Evolutionary conservation across 139 green algal species (phyloP), one percentile per base, ranked within the genome.

Genomic region (Chlorella sorokiniana): DNA sequence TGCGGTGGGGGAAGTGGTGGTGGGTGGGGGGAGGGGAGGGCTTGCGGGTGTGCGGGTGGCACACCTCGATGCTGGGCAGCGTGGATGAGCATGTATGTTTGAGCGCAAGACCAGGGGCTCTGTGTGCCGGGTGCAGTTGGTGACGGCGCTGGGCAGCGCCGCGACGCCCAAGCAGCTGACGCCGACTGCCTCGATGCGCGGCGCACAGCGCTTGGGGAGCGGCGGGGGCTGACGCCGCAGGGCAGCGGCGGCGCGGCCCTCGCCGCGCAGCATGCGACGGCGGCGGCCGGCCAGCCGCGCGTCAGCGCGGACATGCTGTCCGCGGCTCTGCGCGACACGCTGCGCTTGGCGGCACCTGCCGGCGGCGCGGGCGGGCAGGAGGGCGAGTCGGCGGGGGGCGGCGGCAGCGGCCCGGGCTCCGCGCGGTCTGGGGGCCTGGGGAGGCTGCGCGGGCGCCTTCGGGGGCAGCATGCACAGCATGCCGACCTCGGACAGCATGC

Each of bases 91-190:
- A n/a, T 63, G 54, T 33, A 27, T 16, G 31, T 33, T 25, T 16
- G 11, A 27, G 31, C 31, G 54, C 54, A 2, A 35, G 54, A 4
- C 18, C 54, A 33, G 54, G 54, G 25, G 9, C 2, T 14, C 62
- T n/a, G 22, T 10, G 1, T 40, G 3, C 62, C 62, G 11, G 11
- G 20, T 59, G 45, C 54, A 69, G 37, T 29, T 97, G 16, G 88
- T 95, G 9, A 87, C 80, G n/a, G 59, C 72, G 4, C 63, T 94
- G 59, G 76, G 62, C 59, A 83, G 88, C 33, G 48, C 64, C 31
- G 70, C 62, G 45, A 81, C 69, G 0, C 78, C 71, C 54, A 81
- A 61, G 52, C 63, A 63, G 44, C 52, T 85, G 18, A 81, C 81
- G 11, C 81, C 76, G 20, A 29, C 31, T 0, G 48, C 29, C 40